Base-by-base conservation (phyloP, 2,329 filamentous ascomycete genomes). In the Beauveria scarabaeidicola region DNA sequence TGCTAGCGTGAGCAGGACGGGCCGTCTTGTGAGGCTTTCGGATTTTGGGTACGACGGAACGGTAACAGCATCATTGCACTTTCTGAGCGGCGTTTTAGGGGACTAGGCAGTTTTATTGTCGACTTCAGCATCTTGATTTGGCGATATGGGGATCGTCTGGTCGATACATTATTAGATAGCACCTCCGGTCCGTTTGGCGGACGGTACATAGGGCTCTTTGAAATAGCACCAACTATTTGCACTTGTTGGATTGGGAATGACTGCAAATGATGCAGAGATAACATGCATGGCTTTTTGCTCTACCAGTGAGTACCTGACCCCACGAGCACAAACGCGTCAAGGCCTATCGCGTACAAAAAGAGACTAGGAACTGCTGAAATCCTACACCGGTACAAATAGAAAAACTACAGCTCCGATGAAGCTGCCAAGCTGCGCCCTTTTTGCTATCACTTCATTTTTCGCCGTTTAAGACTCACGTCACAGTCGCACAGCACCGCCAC, bases 1-100 rank as follows among this genome's bases (percentile, higher is more conserved):
- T 32, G 32, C 15, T 3, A 6, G 8, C 8, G 23, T n/a, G 8
- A 11, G n/a, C 21, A 41, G 32, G 21, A 40, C 10, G 8, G 5
- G 15, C 9, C 38, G 36, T 15, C 15, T 27, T 11, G 3, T 9
- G 32, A 41, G 23, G 38, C 25, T 6, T 29, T 17, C 3, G n/a
- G 17, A 10, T 1, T 10, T 32, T 53, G 46, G 48, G 57, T 59
- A 59, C 41, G 41, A 52, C 48, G 57, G 57, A n/a, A 59, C 57
- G 50, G 40, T 36, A 25, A 52, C 21, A 46, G 48, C 27, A 52
- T 25, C 25, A 52, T 59, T 52, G 57, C 48, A 52, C 46, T 41
- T 59, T 52, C 32, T 52, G 21, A 40, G 41, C 57, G 57, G 57
- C 57, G 57, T 59, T 59, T 59, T 19, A 40, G 8, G 41, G 47